phyloP scores from a whole-genome alignment of 495 filamentous ascomycete species.

The Xylaria cubensis region DNA sequence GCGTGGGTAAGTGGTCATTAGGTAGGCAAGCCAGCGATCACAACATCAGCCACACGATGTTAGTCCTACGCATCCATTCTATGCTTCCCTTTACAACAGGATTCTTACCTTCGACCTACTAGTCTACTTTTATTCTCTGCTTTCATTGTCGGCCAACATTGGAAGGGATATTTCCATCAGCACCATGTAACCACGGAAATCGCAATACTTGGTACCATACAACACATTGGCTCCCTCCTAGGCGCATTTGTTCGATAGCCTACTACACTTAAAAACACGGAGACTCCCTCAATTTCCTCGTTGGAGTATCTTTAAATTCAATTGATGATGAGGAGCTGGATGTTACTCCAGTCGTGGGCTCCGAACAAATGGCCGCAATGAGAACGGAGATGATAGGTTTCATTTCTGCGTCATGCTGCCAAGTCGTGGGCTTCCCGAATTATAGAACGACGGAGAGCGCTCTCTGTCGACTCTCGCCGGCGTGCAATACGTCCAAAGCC shows the following conservation, averaged over 20 bases:
- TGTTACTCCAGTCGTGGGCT: slow-evolving; percentile 1
- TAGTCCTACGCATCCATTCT: slow-evolving; percentile 1
- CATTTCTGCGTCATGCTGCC: slow-evolving; percentile 24
- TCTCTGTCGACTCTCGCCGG: slow-evolving; percentile 25
- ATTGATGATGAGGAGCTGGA: background rate
- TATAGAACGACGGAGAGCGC: slow-evolving; percentile 8
- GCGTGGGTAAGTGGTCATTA: background rate
- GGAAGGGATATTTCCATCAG: background rate
- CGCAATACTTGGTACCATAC: slow-evolving; percentile 19
- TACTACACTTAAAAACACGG: background rate
- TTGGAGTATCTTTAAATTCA: background rate
- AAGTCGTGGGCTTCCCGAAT: slow-evolving; percentile 27
- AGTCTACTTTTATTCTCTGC: background rate
- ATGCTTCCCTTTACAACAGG: slow-evolving; percentile 13
- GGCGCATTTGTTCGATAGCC: background rate
- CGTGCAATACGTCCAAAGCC: slow-evolving; percentile 41
- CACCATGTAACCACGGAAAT: slow-evolving; percentile 2
- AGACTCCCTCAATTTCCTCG: background rate
- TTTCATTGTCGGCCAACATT: background rate
- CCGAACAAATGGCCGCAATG: slow-evolving; percentile 2
- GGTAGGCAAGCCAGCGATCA: slow-evolving; percentile 12
- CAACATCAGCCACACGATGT: slow-evolving; percentile 24
- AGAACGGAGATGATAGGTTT: slow-evolving; percentile 17
- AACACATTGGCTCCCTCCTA: background rate
- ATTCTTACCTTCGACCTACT: background rate